Base-by-base conservation (phyloP, 2,329 filamentous ascomycete species). In the Trichoderma breve region DNA sequence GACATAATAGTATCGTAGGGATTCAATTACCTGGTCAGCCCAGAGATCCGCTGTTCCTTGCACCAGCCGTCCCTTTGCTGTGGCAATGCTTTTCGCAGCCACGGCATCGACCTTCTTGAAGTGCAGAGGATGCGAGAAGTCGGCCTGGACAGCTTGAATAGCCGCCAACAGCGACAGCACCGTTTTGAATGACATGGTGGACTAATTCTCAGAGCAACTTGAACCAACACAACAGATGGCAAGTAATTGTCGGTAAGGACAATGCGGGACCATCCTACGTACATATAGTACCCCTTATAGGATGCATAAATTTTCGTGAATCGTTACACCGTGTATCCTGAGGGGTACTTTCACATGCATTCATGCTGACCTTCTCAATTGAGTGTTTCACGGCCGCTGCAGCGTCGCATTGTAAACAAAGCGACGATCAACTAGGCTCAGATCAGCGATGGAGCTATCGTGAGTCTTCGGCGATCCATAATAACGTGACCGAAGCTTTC, bases 41-140 rank as follows among this genome's bases (percentile, higher is more conserved):
- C 66, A 61, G 6, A 75, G 69, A 26, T 68, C 66, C 6, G 67
- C 71, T 21, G 39, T n/a, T 61, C 32, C 39, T 4, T 18, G 5
- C 5, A 58, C 28, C 8, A 65, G 63, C 12, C 62, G 28, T 7
- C 71, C 72, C 66, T 73, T 75, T 34, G 24, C 68, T 9, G 71
- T 57, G 21, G 70, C 66, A 18, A 74, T 36, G 30, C 43, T 51
- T 39, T 62, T 70, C 15, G 74, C 74, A 24, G 70, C 67, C 18
- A 72, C 24, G 2, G 70, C 66, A 57, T 73, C 63, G 8, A 72
- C 71, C 70, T 65, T 75, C 51, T 71, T 71, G 53, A 69, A 73
- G 39, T 72, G 71, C 43, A 75, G 26, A 6, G 71, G 53, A 34
- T 75, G 74, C 51, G 74, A 74, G 18, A 65, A 73, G 55, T 73